Conservation (phyloP, 345 rosid species). For the Eucalyptus leucophloia region DNA sequence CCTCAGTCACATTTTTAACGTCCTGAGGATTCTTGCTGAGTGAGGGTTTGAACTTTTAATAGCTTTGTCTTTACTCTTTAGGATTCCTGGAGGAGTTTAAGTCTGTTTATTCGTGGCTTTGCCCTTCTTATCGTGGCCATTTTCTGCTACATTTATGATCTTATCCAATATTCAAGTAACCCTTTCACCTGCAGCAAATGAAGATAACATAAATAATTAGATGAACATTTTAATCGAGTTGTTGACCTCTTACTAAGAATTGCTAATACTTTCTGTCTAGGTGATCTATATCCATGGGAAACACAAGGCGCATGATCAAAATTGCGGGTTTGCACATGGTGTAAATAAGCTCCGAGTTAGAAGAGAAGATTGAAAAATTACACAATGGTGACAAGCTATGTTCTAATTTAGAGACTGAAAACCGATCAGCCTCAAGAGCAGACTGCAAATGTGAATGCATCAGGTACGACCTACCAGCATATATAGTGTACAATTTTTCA, state of each 20-base stretch:
- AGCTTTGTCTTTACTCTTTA: too few species aligned
- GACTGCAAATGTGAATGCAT: background rate
- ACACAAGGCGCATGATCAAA: background rate
- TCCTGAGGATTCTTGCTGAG: too few species aligned
- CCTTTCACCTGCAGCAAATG: fast-evolving
- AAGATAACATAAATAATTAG: too few species aligned
- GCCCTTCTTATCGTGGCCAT: too few species aligned
- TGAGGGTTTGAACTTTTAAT: too few species aligned
- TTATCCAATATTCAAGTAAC: too few species aligned
- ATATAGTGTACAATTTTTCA: background rate
- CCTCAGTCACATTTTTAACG: too few species aligned
- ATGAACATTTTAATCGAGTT: too few species aligned
- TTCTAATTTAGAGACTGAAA: background rate
- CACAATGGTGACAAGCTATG: background rate
- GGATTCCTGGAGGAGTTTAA: too few species aligned
- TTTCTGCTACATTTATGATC: too few species aligned
- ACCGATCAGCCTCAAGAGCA: background rate
- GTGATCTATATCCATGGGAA: background rate
- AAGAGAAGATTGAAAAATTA: background rate
- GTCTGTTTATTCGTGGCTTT: too few species aligned
- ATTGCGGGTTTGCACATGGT: fast-evolving
- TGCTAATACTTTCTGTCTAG: background rate
- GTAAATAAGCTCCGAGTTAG: background rate
- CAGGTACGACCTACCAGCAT: background rate
- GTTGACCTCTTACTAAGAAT: too few species aligned